phyloP scores from a whole-genome alignment of 306 rosid species.

The Glycyrrhiza uralensis region DNA sequence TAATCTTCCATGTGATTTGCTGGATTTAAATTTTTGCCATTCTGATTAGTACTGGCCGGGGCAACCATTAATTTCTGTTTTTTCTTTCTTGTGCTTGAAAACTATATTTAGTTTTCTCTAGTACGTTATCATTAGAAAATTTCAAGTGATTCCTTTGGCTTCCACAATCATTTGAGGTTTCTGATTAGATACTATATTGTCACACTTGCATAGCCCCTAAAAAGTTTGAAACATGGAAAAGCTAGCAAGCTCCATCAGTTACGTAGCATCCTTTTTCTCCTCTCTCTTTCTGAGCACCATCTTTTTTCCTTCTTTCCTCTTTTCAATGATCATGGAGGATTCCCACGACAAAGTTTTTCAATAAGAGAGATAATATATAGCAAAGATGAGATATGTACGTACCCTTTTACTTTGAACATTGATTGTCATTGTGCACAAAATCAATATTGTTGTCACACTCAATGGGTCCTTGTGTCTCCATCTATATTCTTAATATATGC shows the following conservation, averaged over 20 bases:
- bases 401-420: conserved; percentile 29
- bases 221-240: conserved; percentile 12
- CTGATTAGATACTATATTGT: conserved; percentile 27
- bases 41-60: background rate
- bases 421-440: conserved; percentile 25
- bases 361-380: conserved; percentile 18
- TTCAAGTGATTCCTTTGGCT: conserved; percentile 27
- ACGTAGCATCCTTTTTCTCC: conserved; percentile 23
- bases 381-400: conserved; percentile 22
- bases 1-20: conserved; percentile 36
- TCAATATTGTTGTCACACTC: conserved; percentile 12
- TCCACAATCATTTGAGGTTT: conserved; percentile 36
- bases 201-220: conserved; percentile 23
- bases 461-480: conserved; percentile 37
- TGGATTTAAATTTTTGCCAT: background rate
- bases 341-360: conserved; percentile 34
- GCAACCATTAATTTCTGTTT: background rate
- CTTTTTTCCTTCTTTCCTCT: conserved; percentile 26
- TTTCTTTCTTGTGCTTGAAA: background rate
- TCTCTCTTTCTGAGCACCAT: conserved; percentile 6
- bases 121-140: background rate
- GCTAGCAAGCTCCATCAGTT: conserved; percentile 27
- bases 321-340: conserved; percentile 33
- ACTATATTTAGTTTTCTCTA: background rate
- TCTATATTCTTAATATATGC: background rate